A percentile compares a stretch with the other conserved stretches of the same genome.
Evolutionary conservation across 2,329 filamentous ascomycete genomes (phyloP).

Genomic region (Rugonectria rugulosa): DNA sequence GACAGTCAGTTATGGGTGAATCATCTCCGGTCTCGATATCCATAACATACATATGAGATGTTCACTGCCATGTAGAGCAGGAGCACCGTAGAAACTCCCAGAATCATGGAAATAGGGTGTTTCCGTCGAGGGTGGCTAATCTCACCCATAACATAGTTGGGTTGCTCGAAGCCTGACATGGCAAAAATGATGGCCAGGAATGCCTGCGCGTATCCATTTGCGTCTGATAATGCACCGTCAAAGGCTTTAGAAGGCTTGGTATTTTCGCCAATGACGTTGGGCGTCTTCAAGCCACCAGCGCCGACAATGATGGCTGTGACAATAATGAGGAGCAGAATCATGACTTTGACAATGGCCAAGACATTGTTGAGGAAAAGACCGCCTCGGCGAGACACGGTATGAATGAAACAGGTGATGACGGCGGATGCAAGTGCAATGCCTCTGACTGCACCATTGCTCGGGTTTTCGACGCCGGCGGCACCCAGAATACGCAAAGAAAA

Average conservation of each 20-base stretch:
- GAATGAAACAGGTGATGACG: constrained; percentile 55
- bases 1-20: not conserved
- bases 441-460: constrained; percentile 45
- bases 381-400: constrained; percentile 55
- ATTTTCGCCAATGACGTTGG: constrained; percentile 39
- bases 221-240: constrained; percentile 28
- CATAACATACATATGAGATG: constrained; percentile 45
- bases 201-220: constrained; percentile 47
- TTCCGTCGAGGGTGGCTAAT: constrained; percentile 43
- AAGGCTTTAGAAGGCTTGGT: constrained; percentile 38
- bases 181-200: constrained; percentile 54
- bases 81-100: constrained; percentile 40
- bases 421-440: constrained; percentile 56
- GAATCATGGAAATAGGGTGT: constrained; percentile 42
- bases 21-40: too few species aligned
- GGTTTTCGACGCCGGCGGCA: constrained; percentile 42
- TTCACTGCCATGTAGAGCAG: constrained; percentile 48
- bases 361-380: constrained; percentile 60
- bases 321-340: constrained; percentile 55
- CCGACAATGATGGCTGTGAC: constrained; percentile 43
- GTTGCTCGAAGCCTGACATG: constrained; percentile 48
- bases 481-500: constrained; percentile 52
- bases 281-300: constrained; percentile 35
- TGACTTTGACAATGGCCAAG: constrained; percentile 58
- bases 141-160: constrained; percentile 48